Base-by-base conservation (phyloP, 2,329 filamentous ascomycete genomes). In the Neospermospora avenae region DNA sequence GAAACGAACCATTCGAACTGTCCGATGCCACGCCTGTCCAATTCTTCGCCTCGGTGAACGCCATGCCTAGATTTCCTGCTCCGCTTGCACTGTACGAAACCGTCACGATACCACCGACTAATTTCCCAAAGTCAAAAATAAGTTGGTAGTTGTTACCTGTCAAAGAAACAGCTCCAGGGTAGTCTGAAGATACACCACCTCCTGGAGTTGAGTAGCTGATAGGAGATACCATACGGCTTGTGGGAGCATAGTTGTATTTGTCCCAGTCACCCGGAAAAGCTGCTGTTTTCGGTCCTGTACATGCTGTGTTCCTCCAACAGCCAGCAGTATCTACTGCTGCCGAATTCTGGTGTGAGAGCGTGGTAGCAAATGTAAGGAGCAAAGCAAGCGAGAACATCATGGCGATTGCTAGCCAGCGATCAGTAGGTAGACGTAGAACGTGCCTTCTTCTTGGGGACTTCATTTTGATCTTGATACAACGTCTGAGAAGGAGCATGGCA, bases 201-300 rank as follows among this genome's bases (percentile, higher is more conserved):
- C 48, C 53, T 3, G 42, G 37, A 11, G 42, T 24, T 3, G 61
- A 55, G 44, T 65, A 61, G 13, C 31, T 57, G 22, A 71, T 71
- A 1, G 84, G 84, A 3, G 69, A 67, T 2, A 84, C 76, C 4
- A 71, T 80, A 37, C 84, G 75, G 2, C 80, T 80, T 5, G 73
- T 58, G 0, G 84, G 83, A 1, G 84, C 79, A 64, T 79, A 84
- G 52, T 83, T 86, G 65, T 84, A 81, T 0, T 76, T 70, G 34
- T 87, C 80, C 84, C 84, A 87, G 16, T 73, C 71, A 0, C 84
- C 84, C 2, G 77, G 75, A 62, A 86, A 87, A 0, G 83, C 77
- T 6, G 79, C 69, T 5, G 77, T 70, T 10, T 54, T 28, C 20
- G 64, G 62, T 4, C 79, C 79, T 20, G 75, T 79, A 67, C 84